These are phyloP conservation scores for Solanum rostratum DNA, from an alignment of 257 asterid species.

Conservation along the genomic window DNA sequence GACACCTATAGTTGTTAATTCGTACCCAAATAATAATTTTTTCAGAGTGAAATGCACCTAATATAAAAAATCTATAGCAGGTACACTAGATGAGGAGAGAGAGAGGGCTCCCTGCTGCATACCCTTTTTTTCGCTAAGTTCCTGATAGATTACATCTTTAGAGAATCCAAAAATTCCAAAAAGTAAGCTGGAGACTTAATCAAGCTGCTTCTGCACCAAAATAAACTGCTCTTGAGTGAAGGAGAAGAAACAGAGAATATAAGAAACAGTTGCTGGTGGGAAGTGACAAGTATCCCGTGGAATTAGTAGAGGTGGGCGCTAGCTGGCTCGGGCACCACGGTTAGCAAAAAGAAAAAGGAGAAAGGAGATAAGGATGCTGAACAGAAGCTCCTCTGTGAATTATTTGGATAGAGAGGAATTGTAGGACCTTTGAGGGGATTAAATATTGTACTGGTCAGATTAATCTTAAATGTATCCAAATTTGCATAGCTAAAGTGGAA, in stretches of 20 bases:
- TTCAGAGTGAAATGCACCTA: background rate
- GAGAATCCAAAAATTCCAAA: background rate
- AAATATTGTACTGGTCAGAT: background rate
- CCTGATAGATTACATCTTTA: background rate
- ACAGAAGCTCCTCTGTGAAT: background rate
- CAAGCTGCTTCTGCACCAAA: background rate
- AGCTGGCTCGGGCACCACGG: too few species aligned
- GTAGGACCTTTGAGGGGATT: background rate
- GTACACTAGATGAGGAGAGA: background rate
- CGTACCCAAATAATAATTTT: background rate
- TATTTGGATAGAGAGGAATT: background rate
- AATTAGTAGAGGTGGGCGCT: too few species aligned
- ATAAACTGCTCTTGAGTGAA: background rate
- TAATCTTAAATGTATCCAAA: too few species aligned
- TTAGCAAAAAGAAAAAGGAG: too few species aligned
- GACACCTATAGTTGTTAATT: background rate
- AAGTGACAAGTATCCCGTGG: too few species aligned
- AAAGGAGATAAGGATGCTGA: background rate
- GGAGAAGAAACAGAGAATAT: background rate
- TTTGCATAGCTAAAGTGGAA: background rate
- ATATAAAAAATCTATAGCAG: too few species aligned
- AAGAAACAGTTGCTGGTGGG: too few species aligned
- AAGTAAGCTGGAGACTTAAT: background rate
- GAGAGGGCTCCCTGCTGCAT: background rate
- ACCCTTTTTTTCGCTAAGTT: too few species aligned